phyloP scores from a whole-genome alignment of 306 rosid species.

The Lathyrus tuberosus region DNA sequence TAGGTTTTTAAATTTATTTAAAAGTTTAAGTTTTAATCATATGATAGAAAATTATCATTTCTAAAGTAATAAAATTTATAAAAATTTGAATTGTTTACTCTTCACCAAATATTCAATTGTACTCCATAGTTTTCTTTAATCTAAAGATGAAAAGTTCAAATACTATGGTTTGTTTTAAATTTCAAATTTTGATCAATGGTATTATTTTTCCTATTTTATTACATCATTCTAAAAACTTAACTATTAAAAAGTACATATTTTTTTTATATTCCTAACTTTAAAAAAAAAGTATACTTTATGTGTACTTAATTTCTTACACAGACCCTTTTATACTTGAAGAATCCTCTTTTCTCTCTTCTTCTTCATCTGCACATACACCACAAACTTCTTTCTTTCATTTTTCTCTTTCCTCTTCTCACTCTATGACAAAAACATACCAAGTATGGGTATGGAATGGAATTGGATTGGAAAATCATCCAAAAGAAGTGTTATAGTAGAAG shows the following conservation, averaged over 20 bases:
- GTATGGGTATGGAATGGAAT: constrained; percentile 70
- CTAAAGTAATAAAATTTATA: too few relatives aligned
- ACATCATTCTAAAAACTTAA: background rate
- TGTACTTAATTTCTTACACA: constrained; percentile 67
- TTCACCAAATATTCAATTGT: too few relatives aligned
- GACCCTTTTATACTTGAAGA: constrained; percentile 54
- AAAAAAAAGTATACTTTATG: background rate
- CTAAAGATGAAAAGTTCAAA: too few relatives aligned
- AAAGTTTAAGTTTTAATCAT: too few relatives aligned
- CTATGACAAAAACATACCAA: constrained; percentile 29
- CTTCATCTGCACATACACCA: constrained; percentile 41
- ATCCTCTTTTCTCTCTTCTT: constrained; percentile 77
- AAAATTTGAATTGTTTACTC: too few relatives aligned
- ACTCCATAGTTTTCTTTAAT: too few relatives aligned
- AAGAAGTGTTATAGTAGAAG: constrained; percentile 42
- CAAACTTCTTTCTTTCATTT: background rate
- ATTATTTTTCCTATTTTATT: background rate
- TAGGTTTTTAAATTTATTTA: too few relatives aligned
- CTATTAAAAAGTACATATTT: background rate
- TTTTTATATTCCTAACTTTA: background rate
- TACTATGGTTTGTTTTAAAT: too few relatives aligned
- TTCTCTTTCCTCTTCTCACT: background rate
- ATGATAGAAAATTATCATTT: too few relatives aligned
- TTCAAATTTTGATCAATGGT: background rate
- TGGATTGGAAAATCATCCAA: constrained; percentile 60